Evolutionary conservation across 1,139 yeast genomes (phyloP), one percentile per base, ranked within the genome.

Genomic region (Scheffersomyces cryptocercus): DNA sequence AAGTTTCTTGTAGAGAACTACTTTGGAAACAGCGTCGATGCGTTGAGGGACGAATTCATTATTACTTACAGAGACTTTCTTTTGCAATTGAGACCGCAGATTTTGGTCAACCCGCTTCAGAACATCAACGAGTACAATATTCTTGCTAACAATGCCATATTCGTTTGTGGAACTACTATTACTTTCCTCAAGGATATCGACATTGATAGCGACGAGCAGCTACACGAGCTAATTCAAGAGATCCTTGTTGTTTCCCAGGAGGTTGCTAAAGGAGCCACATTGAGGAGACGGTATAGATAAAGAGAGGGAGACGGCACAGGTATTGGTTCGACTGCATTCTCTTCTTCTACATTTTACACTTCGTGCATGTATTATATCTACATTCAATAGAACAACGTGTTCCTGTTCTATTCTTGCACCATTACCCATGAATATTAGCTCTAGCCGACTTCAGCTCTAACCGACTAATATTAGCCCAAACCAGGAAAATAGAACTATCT

Each of bases 91-190:
- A 35, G 36, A 12, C 24, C 24, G 5, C 48, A 46, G 13, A 20
- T 31, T 11, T 46, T 60, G 38, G 15, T 11, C 10, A 49, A 48
- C 31, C 41, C 41, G 16, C 39, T 38, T 10, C 41, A 37, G 26
- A n/a, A 36, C 41, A 34, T 35, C 39, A 37, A 44, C 33, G 55
- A 58, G 15, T 53, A 50, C 36, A 52, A 50, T 9, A 50, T 62
- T 1, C 44, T 69, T 15, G 41, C 51, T 13, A 73, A 73, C 48
- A 73, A 73, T 50, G 48, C 68, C 12, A 62, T 61, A 48, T 73
- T 62, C 46, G 62, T 72, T 29, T 64, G 70, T 24, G 73, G 56
- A 15, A 57, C 69, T 29, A 57, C 67, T 38, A 49, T 50, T 31
- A 45, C 45, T 24, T 35, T 30, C 30, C 43, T 38, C 42, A 46